A percentile compares a stretch with the other conserved stretches of the same genome.
phyloP scores from a whole-genome alignment of 2,329 filamentous ascomycete species.

The Colletotrichum sp. region DNA sequence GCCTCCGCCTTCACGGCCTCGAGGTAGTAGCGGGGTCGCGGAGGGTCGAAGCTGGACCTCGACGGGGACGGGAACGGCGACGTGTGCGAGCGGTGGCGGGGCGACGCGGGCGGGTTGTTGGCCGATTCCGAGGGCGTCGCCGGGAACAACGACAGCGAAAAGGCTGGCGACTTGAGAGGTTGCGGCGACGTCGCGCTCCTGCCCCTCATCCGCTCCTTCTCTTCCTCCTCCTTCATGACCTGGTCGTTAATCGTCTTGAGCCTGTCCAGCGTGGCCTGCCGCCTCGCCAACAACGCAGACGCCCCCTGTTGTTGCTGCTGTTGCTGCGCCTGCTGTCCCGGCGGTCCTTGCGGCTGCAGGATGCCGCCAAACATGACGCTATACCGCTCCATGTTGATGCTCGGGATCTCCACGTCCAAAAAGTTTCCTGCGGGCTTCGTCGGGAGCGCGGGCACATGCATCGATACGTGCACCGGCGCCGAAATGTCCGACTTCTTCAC shows the following conservation, averaged over 20 bases:
- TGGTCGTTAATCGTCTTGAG: conserved; percentile 59
- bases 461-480: conserved; percentile 28
- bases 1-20: neutral
- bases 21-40: neutral
- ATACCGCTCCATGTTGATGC: conserved; percentile 83
- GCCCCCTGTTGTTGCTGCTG: conserved; percentile 42
- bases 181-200: conserved; percentile 57
- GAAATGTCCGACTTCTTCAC: conserved; percentile 27
- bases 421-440: conserved; percentile 39
- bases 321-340: conserved; percentile 37
- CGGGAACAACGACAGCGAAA: conserved; percentile 48
- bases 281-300: conserved; percentile 55
- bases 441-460: conserved; percentile 22
- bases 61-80: conserved; percentile 55
- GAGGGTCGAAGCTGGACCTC: conserved; percentile 34
- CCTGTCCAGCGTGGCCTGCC: conserved; percentile 64
- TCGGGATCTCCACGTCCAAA: conserved; percentile 81
- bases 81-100: conserved; percentile 58
- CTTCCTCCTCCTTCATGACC: conserved; percentile 41
- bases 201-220: conserved; percentile 29
- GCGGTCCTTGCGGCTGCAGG: conserved; percentile 50
- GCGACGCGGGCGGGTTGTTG: conserved; percentile 34
- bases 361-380: conserved; percentile 91
- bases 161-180: conserved; percentile 30
- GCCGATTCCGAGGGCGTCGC: conserved; percentile 29